Evolutionary conservation across 1,284 basidiomycete genomes (phyloP).

Genomic region (Malassezia brasiliensis): DNA sequence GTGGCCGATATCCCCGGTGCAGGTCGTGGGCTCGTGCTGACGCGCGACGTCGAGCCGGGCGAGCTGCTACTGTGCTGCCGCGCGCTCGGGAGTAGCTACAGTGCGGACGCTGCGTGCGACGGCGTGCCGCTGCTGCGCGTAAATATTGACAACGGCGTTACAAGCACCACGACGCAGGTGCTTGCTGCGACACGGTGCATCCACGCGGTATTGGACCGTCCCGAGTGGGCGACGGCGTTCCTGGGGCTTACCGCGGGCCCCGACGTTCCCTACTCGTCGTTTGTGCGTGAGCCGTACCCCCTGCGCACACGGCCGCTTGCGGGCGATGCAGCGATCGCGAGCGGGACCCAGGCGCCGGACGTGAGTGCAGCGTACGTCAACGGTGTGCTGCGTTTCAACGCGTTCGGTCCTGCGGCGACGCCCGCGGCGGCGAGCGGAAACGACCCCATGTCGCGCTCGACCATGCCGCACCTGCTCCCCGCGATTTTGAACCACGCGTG

Average conservation of each 20-base stretch:
- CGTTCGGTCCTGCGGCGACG: constrained; percentile 40
- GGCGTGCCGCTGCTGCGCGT: constrained; percentile 31
- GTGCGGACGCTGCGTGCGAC: constrained; percentile 24
- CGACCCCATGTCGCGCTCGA: constrained; percentile 28
- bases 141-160: constrained; percentile 33
- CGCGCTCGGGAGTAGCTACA: constrained; percentile 34
- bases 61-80: constrained; percentile 38
- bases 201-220: constrained; percentile 36
- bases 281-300: constrained; percentile 29
- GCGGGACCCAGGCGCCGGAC: neutral
- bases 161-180: constrained; percentile 45
- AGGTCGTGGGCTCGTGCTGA: constrained; percentile 38
- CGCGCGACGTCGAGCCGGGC: constrained; percentile 32
- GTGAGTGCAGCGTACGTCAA: constrained; percentile 36
- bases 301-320: constrained; percentile 8
- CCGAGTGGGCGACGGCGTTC: constrained; percentile 30
- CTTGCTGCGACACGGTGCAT: constrained; percentile 40
- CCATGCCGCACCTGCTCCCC: constrained; percentile 45
- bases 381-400: constrained; percentile 46
- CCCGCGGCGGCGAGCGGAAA: constrained; percentile 21
- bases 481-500: constrained; percentile 47
- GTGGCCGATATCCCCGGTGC: constrained; percentile 37
- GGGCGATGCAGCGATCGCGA: neutral
- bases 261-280: constrained; percentile 22
- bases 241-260: constrained; percentile 45